phyloP scores from a whole-genome alignment of 768 basidiomycete species.

The Pleurotus eryngii region DNA sequence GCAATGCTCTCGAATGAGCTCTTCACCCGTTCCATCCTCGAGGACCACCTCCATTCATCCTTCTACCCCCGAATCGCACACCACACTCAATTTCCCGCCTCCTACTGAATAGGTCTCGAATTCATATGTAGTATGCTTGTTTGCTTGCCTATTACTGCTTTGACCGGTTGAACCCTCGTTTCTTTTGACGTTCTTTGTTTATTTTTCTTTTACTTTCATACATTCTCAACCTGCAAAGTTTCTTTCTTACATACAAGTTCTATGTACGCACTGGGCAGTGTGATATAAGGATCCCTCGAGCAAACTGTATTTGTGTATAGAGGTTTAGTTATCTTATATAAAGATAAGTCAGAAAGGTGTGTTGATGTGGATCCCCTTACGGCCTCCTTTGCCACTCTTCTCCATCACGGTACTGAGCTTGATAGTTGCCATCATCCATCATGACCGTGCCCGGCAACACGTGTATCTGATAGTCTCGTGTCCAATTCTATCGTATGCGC shows the following conservation, averaged over 20 bases:
- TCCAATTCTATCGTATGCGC: no score
- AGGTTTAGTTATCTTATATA: not conserved
- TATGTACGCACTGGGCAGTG: constrained; percentile 7
- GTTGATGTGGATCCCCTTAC: no score
- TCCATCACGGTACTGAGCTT: no score
- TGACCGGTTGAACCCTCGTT: constrained; percentile 7
- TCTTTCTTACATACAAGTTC: not conserved
- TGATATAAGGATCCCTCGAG: not conserved
- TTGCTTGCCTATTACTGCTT: constrained; percentile 6
- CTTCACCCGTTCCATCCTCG: not conserved
- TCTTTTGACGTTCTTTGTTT: constrained; percentile 3
- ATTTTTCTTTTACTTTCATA: not conserved
- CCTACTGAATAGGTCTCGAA: not conserved
- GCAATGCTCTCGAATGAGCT: constrained; percentile 4
- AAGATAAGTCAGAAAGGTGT: not conserved
- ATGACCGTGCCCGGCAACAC: no score
- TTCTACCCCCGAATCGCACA: no score
- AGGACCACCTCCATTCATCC: not conserved
- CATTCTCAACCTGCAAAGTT: not conserved
- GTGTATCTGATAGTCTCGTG: no score
- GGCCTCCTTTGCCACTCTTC: no score
- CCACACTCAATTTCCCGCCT: no score
- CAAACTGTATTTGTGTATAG: not conserved
- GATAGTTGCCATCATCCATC: no score
- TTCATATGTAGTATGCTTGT: constrained; percentile 1